Evolutionary conservation across 192 early-diverging fungal genomes (phyloP).

Genomic region (Jimgerdemannia lactiflua): DNA sequence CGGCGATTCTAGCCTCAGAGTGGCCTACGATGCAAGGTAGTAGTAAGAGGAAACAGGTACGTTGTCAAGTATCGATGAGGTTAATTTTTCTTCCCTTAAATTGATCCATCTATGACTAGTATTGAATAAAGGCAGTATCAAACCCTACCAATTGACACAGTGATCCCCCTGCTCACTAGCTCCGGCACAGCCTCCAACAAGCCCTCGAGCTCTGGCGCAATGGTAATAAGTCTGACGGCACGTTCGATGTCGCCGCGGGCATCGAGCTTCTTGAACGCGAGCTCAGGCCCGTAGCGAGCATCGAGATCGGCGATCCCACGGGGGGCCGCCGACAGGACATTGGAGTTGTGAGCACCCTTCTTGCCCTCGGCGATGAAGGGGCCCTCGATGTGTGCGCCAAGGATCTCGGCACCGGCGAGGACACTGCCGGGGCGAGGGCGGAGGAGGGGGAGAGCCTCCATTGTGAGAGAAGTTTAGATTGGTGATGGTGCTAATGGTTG

Average conservation of each 20-base stretch:
- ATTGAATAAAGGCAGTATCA: not conserved
- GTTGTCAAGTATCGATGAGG: no score
- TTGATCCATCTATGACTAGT: no score
- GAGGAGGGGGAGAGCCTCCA: conserved; percentile 21
- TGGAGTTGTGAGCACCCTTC: conserved; percentile 67
- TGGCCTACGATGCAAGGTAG: conserved; percentile 21
- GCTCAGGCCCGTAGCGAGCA: conserved; percentile 61
- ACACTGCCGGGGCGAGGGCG: conserved; percentile 57
- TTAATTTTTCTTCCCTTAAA: no score
- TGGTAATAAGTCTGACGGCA: conserved; percentile 62
- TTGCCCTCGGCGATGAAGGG: conserved; percentile 66
- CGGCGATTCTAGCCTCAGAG: conserved; percentile 59
- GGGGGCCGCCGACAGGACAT: conserved; percentile 50
- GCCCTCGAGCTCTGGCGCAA: conserved; percentile 73
- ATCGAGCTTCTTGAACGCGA: conserved; percentile 3
- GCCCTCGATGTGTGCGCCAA: conserved; percentile 57
- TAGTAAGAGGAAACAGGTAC: not conserved
- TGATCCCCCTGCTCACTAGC: conserved; percentile 60
- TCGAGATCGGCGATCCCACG: conserved; percentile 60
- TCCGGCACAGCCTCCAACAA: conserved; percentile 56
- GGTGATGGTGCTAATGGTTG: no score
- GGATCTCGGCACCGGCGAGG: conserved; percentile 55
- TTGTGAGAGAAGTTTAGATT: no score
- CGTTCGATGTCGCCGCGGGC: conserved; percentile 1
- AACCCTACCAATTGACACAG: conserved; percentile 48